Base-by-base conservation (phyloP, 495 filamentous ascomycete genomes). In the Penicillium macrosclerotiorum region DNA sequence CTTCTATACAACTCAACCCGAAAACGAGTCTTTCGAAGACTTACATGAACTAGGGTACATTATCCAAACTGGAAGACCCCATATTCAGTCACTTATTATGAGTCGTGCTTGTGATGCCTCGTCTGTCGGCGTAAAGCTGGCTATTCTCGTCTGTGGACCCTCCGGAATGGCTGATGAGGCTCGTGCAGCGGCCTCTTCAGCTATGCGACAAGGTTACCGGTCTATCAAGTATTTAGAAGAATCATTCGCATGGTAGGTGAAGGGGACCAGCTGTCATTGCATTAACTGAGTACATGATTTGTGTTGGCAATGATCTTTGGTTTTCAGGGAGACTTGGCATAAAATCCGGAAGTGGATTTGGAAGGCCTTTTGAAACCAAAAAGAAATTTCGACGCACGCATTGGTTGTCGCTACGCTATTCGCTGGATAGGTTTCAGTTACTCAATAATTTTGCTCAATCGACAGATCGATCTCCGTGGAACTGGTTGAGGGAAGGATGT, bases 101-200 rank as follows among this genome's bases (percentile, higher is more conserved):
- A 46, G 40, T 11, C 54, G 64, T 11, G 68, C 65, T 3, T 52
- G 54, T 14, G 60, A 54, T 44, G 62, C 62, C 4, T 58, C 47
- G 19, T 37, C 46, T 8, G 51, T 54, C 16, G 54, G 57, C 8
- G 52, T 41, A 3, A 59, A 53, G n/a, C 57, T 66, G 18, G 54
- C 68, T 0, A 70, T 80, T 7, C 29, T 81, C 7, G 67, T 73
- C 3, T 81, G 77, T 49, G 78, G 77, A 5, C 76, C 76, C 8
- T 48, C 50, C 2, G 55, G 54, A 3, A 72, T 81, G 67, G 75
- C 71, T 3, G 70, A 79, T 55, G 72, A 75, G 34, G 65, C 70
- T 0, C 62, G 75, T 41, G 55, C 50, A 13, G 72, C 73, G 23
- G 72, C 73, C 17, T 57, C 65, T 33, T 22, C 52, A 4, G 62